Base-by-base conservation (phyloP, 2,329 filamentous ascomycete species). In the Scopulariopsis brevicaulis region DNA sequence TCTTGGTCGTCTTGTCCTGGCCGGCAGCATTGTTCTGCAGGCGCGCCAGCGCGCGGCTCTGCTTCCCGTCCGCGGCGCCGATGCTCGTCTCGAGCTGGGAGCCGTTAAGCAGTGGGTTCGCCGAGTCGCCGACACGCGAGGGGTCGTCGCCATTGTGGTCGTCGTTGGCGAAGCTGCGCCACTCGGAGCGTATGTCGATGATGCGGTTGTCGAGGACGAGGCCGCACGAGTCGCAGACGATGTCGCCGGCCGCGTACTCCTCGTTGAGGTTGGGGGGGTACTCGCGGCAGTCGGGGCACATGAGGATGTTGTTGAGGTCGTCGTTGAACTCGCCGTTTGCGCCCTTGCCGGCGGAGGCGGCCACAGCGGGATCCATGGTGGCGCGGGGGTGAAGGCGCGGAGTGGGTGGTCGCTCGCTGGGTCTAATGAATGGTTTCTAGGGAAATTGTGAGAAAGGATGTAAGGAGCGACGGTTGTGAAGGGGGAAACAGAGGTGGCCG, bases 111-210 rank as follows among this genome's bases (percentile, higher is more conserved):
- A 99, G 84, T 57, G 90, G 87, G 68, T 97, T 96, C 60, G 87
- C 86, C 6, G 88, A 89, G 65, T 97, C 94, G 76, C 94, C 94
- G 63, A 99, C 93, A 90, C 94, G 94, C 60, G 91, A 96, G 4
- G 95, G 94, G 64, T 99, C 94, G 65, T 97, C 95, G 67, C 89
- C 92, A 67, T 90, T 90, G 71, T 96, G 90, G 70, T 99, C 95
- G 68, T 99, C 94, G 70, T 97, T 97, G 69, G 92, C 91, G 74
- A 99, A 99, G 1, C 94, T 99, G 69, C 94, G 90, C 94, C 94
- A 99, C 75, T 99, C 94, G 54, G 91, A 96, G 62, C 95, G 88
- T 61, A 90, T 95, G 69, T 99, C 95, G 68, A 99, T 92, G 69
- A 94, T 91, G 63, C 90, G 87, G 67, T 93, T 89, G 60, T 89